Conservation (phyloP, 805 yeast genomes). For the Candida montana region DNA sequence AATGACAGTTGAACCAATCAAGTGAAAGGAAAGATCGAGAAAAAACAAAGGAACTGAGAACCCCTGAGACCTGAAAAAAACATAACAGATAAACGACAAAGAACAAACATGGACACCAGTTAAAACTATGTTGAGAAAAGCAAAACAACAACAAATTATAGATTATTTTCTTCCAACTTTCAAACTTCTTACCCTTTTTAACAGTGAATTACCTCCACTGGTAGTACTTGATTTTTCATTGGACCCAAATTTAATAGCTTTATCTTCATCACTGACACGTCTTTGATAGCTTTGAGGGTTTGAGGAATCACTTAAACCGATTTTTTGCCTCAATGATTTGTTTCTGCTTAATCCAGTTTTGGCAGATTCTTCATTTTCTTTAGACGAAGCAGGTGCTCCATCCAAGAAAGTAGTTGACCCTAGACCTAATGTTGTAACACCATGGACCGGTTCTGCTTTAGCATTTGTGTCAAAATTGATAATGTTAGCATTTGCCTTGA, state of each 20-base stretch:
- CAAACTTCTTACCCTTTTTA: conserved; percentile 85
- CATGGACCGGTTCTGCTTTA: conserved; percentile 74
- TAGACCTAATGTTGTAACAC: conserved; percentile 78
- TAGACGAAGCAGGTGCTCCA: conserved; percentile 84
- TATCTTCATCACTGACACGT: conserved; percentile 28
- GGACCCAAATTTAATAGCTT: conserved; percentile 27
- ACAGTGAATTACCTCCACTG: conserved; percentile 47
- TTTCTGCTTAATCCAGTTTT: conserved; percentile 61
- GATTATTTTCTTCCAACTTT: conserved; percentile 53
- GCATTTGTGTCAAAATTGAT: conserved; percentile 65
- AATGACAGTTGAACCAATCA: too few species aligned
- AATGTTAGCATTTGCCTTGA: conserved; percentile 48
- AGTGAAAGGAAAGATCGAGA: too few species aligned
- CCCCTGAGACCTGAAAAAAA: too few species aligned
- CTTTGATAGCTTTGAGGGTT: conserved; percentile 5
- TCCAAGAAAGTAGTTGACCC: conserved; percentile 91
- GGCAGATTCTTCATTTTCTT: conserved; percentile 37
- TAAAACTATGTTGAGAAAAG: too few species aligned
- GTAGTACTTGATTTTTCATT: conserved; percentile 18
- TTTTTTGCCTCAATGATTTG: conserved; percentile 73
- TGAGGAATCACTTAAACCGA: conserved; percentile 8
- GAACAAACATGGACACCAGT: not conserved
- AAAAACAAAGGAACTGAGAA: too few species aligned
- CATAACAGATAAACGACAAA: not conserved
- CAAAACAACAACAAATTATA: not conserved